Percentiles rank a stretch among this genome's conserved stretches.
Evolutionary conservation across 768 basidiomycete species (phyloP).

Genomic region (Saitozyma podzolica): DNA sequence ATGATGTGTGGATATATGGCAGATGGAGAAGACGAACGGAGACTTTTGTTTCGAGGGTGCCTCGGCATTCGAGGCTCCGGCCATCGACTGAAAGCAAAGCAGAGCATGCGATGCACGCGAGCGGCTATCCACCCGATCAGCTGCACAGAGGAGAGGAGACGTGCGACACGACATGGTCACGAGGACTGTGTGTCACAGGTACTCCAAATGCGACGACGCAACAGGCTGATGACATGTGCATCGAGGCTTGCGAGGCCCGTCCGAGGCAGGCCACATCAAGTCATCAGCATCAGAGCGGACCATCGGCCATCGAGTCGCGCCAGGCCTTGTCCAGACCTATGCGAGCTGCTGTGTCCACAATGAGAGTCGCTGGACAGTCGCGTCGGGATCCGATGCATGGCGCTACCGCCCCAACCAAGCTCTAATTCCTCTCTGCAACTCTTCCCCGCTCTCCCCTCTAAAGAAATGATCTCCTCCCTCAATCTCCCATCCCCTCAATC

Average conservation of each 20-base stretch:
- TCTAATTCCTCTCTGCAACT: slow-evolving; percentile 16
- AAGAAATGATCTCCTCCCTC: slow-evolving; percentile 61
- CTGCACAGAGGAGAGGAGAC: too few relatives aligned
- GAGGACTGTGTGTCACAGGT: too few relatives aligned
- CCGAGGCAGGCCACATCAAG: neutral
- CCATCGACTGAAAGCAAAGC: too few relatives aligned
- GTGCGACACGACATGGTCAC: too few relatives aligned
- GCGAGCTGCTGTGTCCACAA: neutral
- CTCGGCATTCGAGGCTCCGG: too few relatives aligned
- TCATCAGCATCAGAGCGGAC: neutral
- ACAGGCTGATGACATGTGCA: neutral
- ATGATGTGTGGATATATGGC: too few relatives aligned
- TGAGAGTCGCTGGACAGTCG: neutral
- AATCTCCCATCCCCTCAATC: slow-evolving; percentile 16
- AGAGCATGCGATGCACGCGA: too few relatives aligned
- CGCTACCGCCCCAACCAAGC: slow-evolving; percentile 12
- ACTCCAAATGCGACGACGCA: too few relatives aligned
- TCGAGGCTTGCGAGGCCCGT: neutral
- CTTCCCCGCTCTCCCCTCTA: slow-evolving; percentile 19
- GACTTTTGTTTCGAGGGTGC: too few relatives aligned
- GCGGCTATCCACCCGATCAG: too few relatives aligned
- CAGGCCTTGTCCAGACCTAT: neutral
- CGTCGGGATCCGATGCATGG: neutral
- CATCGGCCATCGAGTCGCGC: neutral
- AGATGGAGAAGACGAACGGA: too few relatives aligned